A percentile compares a stretch with the other conserved stretches of the same genome.
phyloP scores from a whole-genome alignment of 2,329 filamentous ascomycete species.

The Talaromyces rugulosus region DNA sequence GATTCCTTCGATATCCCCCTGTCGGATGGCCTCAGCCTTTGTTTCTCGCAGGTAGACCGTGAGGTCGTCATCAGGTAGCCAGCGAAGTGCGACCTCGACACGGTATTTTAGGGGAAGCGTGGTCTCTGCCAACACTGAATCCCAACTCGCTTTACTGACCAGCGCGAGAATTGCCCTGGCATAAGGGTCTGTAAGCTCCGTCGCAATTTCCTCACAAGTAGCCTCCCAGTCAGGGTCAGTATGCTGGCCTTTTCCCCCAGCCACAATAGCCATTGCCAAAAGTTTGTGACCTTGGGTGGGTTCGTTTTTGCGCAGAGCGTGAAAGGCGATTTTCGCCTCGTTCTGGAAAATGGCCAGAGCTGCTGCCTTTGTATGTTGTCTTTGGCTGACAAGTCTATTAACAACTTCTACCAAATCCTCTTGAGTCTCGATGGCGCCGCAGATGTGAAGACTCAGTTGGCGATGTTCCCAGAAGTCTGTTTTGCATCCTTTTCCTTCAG shows the following conservation, averaged over 20 bases:
- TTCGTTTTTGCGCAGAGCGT: slow-evolving; percentile 52
- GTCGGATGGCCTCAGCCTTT: slow-evolving; percentile 46
- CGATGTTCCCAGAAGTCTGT: slow-evolving; percentile 54
- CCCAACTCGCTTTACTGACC: slow-evolving; percentile 58
- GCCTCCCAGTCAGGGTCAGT: slow-evolving; percentile 57
- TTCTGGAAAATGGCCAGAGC: slow-evolving; percentile 59
- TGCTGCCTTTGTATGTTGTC: slow-evolving; percentile 59
- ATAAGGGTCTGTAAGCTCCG: slow-evolving; percentile 59
- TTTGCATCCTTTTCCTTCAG: slow-evolving; percentile 47
- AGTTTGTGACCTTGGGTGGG: slow-evolving; percentile 53
- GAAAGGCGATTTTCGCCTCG: slow-evolving; percentile 55
- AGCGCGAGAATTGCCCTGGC: slow-evolving; percentile 58
- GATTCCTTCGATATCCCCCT: slow-evolving; percentile 59
- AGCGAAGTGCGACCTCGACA: slow-evolving; percentile 57
- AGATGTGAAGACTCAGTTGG: slow-evolving; percentile 57
- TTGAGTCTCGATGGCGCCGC: slow-evolving; percentile 54
- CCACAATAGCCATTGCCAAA: slow-evolving; percentile 50
- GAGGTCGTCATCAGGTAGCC: slow-evolving; percentile 43
- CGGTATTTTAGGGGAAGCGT: slow-evolving; percentile 58
- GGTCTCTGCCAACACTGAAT: slow-evolving; percentile 53
- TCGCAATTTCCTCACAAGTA: slow-evolving; percentile 58
- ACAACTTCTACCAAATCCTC: slow-evolving; percentile 47
- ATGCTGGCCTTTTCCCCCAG: slow-evolving; percentile 37
- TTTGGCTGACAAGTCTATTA: slow-evolving; percentile 48
- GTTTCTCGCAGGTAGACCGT: slow-evolving; percentile 53